These are phyloP conservation scores for Colletotrichum horii DNA, from an alignment of 2,329 filamentous ascomycete genomes.

Conservation along the genomic window DNA sequence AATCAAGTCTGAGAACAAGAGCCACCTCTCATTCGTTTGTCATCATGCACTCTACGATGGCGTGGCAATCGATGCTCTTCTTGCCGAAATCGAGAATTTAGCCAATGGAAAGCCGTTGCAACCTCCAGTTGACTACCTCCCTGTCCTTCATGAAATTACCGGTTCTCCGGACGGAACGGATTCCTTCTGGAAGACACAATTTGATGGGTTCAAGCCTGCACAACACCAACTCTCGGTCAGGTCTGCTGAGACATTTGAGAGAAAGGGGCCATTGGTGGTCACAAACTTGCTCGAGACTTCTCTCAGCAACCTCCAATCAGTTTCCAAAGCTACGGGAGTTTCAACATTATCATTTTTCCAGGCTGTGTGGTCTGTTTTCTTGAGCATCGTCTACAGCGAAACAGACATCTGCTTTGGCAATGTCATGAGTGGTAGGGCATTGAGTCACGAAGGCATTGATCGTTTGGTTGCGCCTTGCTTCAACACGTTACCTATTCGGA, in stretches of 20 bases:
- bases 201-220: constrained; percentile 53
- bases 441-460: constrained; percentile 70
- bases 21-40: constrained; percentile 55
- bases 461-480: constrained; percentile 87
- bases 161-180: constrained; percentile 54
- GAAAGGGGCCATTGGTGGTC: neutral
- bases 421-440: constrained; percentile 78
- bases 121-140: constrained; percentile 58
- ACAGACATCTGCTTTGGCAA: constrained; percentile 86
- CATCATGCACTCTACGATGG: constrained; percentile 92
- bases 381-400: constrained; percentile 60
- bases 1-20: constrained; percentile 33
- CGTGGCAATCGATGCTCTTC: constrained; percentile 72
- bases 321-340: constrained; percentile 57
- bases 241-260: no score
- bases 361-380: constrained; percentile 71
- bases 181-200: constrained; percentile 68
- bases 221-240: constrained; percentile 7
- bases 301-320: constrained; percentile 51
- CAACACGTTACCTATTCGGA: constrained; percentile 81
- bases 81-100: constrained; percentile 71
- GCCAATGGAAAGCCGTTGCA: constrained; percentile 54
- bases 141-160: constrained; percentile 68
- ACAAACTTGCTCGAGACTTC: constrained; percentile 27
- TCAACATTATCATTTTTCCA: constrained; percentile 74